Base-by-base conservation (phyloP, 1,284 basidiomycete genomes). In the Trichosporon coremiiforme region DNA sequence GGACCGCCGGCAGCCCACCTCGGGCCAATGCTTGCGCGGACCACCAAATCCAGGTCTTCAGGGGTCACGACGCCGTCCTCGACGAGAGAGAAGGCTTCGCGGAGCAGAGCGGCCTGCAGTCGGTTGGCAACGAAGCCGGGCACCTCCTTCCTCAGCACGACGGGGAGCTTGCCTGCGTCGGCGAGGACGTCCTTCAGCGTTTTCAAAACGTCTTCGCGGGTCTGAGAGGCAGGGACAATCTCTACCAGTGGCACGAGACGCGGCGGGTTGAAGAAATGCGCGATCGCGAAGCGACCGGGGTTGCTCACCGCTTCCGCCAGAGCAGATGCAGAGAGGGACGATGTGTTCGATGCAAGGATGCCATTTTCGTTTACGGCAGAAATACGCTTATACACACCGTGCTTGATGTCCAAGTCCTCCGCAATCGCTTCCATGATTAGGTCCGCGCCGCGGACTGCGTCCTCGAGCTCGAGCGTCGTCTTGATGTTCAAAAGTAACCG, bases 81-180 rank as follows among this genome's bases (percentile, higher is more conserved):
- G 15, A 66, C 70, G 20, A 71, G 55, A 9, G 65, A 29, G 22
- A 65, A 71, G 7, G 70, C 70, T 33, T 71, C 70, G 38, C 70
- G 67, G 25, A 67, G 66, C 36, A 71, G 38, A 4, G 70, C 70
- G 15, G 70, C 67, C 67, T 71, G 70, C 38, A 71, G 67, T 17
- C 70, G 65, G 63, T 71, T 71, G 6, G 70, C 70, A 33, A 71
- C 63, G 62, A 71, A 71, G 29, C 70, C 70, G n/a, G 70, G 70
- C 20, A 67, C 67, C 38, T 57, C 65, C n/a, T 38, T 33, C 17
- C n/a, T 13, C 15, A 71, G 70, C 20, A 53, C 31, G 38, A 71
- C 70, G 38, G 70, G 70, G 10, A 68, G 38, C 65, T 71, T 71
- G 29, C 70, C 70, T 2, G 70, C 67, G 0, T 6, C 4, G 10